Base-by-base conservation (phyloP, 1,284 basidiomycete genomes). In the Kalmanozyma brasiliensis region DNA sequence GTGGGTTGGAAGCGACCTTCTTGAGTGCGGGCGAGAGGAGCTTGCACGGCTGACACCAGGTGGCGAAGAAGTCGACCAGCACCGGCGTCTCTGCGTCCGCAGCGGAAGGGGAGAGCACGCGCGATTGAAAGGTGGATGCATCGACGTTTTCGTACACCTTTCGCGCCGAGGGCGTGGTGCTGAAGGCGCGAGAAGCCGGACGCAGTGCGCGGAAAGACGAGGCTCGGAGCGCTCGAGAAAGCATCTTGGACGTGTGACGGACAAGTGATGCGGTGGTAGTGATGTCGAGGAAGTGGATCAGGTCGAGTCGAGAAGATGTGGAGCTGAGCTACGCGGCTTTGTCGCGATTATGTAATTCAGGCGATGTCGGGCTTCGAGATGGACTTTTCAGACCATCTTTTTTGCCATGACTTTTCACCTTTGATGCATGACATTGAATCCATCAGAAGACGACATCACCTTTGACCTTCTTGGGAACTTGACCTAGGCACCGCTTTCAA, bases 1-100 rank as follows among this genome's bases (percentile, higher is more conserved):
- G 48, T 2, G 70, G 64, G 8, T 58, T 36, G n/a, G 44, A 45
- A 0, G 67, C 73, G 5, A 75, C 55, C 22, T 73, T 73, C 10
- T 65, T 56, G 8, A 76, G 55, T 0, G 67, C 32, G 1, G 73
- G 73, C 4, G 73, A 74, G 37, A 78, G 76, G 34, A 76, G 59
- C 34, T 78, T 78, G 61, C 76, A 76, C 2, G 76, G 76, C 37
- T 69, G 64, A 33, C 76, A 77, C 75, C 75, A 77, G 17, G 66
- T 68, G 1, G 75, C 75, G 49, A 49, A 70, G 36, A 77, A 77
- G 51, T 77, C 75, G n/a, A 77, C 73, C 6, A 77, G 60, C 1
- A 77, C 52, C 4, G 57, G 60, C 1, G 49, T 58, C 1, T 56
- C 49, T 5, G 65, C 59, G 17, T 68, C 53, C 19, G 45, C n/a